Base-by-base conservation (phyloP, 352 stramenopile genomes). In the Globisporangium alternatum region DNA sequence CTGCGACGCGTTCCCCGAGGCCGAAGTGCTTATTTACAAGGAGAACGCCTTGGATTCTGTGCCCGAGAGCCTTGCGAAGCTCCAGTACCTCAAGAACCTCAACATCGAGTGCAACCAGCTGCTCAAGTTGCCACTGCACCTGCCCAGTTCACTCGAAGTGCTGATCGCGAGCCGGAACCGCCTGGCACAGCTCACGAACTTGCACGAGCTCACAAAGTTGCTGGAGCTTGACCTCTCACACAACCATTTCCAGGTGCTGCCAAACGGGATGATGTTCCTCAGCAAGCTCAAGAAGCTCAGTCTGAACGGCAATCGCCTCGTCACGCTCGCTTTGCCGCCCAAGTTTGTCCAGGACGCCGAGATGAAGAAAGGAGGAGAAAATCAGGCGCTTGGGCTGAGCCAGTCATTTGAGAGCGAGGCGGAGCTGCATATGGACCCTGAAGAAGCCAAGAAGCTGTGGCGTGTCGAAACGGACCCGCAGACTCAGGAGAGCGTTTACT, bases 91-190 rank as follows among this genome's bases (percentile, higher is more conserved):
- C 31, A 59, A 63, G 7, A 61, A 66, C 4, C 66, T 93, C 12
- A 75, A 82, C 28, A 61, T 77, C 13, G 82, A 81, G 25, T 87
- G 82, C 33, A 93, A 93, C 21, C 71, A 89, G 47, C 74, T 93
- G 4, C 57, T 76, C 30, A 25, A 37, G 33, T 65, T 93, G 5
- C 80, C 80, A 1, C 15, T 66, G 25, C 63, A 65, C 12, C 62
- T 93, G 2, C 79, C 84, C 10, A 22, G 54, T 2, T 81, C 68
- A 2, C 56, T 90, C 0, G 65, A 74, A 25, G 57, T 44, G 5
- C 53, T 93, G 1, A 47, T 78, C 13, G 71, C 63, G 4, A 80
- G 71, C 55, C 77, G 82, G 8, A 91, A 91, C 54, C 82, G 82
- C 12, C 60, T 93, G 8, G 66, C 70, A 4, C 68, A 75, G 3